Evolutionary conservation across 129 eudicot genomes (phyloP).

Genomic region (Flaveria trinervia): DNA sequence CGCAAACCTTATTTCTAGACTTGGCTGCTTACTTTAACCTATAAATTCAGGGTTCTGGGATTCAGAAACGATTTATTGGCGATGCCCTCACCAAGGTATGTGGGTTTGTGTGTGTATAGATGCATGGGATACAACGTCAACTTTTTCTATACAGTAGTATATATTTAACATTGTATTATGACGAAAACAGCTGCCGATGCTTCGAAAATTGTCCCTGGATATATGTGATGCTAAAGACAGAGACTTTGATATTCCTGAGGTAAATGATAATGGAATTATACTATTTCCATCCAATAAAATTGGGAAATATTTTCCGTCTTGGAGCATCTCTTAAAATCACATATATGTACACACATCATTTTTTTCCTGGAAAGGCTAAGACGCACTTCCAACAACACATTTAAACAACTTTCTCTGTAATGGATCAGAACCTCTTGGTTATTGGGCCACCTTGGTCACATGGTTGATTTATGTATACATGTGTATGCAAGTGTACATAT

Average conservation of each 20-base stretch:
- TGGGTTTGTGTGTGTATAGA: not conserved
- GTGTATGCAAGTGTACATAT: not conserved
- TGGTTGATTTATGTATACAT: not conserved
- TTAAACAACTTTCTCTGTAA: not conserved
- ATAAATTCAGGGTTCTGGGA: slow-evolving; percentile 70
- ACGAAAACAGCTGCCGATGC: slow-evolving; percentile 75
- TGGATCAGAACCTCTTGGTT: not conserved
- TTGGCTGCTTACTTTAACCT: slow-evolving; percentile 17
- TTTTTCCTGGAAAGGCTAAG: not conserved
- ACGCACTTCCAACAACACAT: not conserved
- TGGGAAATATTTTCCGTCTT: not conserved
- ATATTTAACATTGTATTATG: slow-evolving; percentile 13
- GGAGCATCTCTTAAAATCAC: not conserved
- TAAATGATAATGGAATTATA: slow-evolving; percentile 10
- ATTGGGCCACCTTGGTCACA: not conserved
- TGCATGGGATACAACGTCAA: not conserved
- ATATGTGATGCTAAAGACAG: slow-evolving; percentile 74
- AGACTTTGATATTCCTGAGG: slow-evolving; percentile 72
- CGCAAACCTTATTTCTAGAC: slow-evolving; percentile 8
- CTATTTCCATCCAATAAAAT: not conserved
- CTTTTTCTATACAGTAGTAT: slow-evolving; percentile 3
- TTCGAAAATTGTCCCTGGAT: slow-evolving; percentile 79
- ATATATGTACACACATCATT: not conserved
- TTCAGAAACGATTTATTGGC: slow-evolving; percentile 49
- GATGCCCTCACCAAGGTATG: slow-evolving; percentile 65